Conservation (phyloP, 2,329 filamentous ascomycete genomes). For the Parastagonospora nodorum region DNA sequence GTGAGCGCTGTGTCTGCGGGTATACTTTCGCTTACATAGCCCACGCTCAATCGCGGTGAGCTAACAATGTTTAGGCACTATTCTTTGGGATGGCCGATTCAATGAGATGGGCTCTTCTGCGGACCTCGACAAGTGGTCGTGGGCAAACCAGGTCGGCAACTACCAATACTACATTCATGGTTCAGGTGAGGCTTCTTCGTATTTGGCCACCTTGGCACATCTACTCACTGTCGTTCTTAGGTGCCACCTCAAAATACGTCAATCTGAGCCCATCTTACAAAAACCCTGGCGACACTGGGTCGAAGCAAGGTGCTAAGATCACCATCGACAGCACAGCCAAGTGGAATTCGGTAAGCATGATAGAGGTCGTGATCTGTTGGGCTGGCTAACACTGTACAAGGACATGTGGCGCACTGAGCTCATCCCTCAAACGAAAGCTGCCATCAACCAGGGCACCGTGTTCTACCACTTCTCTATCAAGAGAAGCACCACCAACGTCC, state of each 20-base stretch:
- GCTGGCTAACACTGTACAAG: background rate
- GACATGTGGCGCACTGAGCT: slow-evolving; percentile 77
- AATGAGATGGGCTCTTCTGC: slow-evolving; percentile 61
- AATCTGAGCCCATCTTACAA: slow-evolving; percentile 65
- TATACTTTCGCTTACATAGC: slow-evolving; percentile 3
- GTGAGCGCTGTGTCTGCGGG: slow-evolving; percentile 40
- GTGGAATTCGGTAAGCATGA: slow-evolving; percentile 63
- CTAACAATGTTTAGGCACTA: slow-evolving; percentile 43
- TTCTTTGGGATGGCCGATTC: slow-evolving; percentile 70
- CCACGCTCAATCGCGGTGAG: background rate
- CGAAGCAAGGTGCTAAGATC: slow-evolving; percentile 69
- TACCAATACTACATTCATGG: slow-evolving; percentile 83
- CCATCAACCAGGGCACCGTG: slow-evolving; percentile 69
- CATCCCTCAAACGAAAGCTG: slow-evolving; percentile 70
- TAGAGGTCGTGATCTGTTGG: background rate
- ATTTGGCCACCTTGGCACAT: too few relatives aligned
- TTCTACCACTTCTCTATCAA: slow-evolving; percentile 76
- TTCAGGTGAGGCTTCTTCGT: slow-evolving; percentile 30
- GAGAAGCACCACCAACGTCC: slow-evolving; percentile 63
- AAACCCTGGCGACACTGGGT: slow-evolving; percentile 67
- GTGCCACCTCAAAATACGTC: slow-evolving; percentile 63
- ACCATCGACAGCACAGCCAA: slow-evolving; percentile 67
- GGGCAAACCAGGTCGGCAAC: slow-evolving; percentile 69
- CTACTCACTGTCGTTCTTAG: too few relatives aligned
- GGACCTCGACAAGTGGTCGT: slow-evolving; percentile 68